A percentile compares a stretch with the other conserved stretches of the same genome.
These are phyloP conservation scores for Botryotinia narcissicola DNA, from an alignment of 2,329 filamentous ascomycete species.

Conservation along the genomic window DNA sequence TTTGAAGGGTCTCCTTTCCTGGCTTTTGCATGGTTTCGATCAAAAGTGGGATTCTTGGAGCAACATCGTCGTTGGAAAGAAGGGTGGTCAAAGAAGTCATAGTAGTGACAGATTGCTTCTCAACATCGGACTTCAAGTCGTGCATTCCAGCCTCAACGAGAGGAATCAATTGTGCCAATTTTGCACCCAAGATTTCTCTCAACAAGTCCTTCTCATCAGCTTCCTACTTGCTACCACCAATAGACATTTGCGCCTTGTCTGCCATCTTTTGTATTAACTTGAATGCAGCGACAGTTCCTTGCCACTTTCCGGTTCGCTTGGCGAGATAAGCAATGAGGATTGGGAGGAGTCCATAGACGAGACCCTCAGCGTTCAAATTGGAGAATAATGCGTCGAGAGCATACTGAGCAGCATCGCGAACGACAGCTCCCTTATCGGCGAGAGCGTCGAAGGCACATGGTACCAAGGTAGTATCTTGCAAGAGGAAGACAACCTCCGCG, in stretches of 20 bases:
- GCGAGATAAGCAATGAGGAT: slow-evolving; percentile 70
- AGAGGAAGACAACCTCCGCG: slow-evolving; percentile 76
- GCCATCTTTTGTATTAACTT: slow-evolving; percentile 89
- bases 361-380: slow-evolving; percentile 74
- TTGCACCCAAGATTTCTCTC: slow-evolving; percentile 84
- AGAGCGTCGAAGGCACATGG: slow-evolving; percentile 76
- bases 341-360: slow-evolving; percentile 80
- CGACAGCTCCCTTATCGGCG: slow-evolving; percentile 83
- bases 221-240: slow-evolving; percentile 75
- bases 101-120: slow-evolving; percentile 85
- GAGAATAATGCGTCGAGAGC: slow-evolving; percentile 85
- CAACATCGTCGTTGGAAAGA: slow-evolving; percentile 94
- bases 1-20: slow-evolving; percentile 81
- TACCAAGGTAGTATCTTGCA: slow-evolving; percentile 76
- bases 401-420: slow-evolving; percentile 90
- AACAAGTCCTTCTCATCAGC: slow-evolving; percentile 85
- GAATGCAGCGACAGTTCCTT: slow-evolving; percentile 85
- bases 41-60: slow-evolving; percentile 84
- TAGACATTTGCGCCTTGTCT: slow-evolving; percentile 84
- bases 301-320: slow-evolving; percentile 92
- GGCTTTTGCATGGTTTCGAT: slow-evolving; percentile 96
- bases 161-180: slow-evolving; percentile 83
- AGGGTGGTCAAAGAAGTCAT: slow-evolving; percentile 90
- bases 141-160: slow-evolving; percentile 93
- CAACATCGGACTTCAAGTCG: slow-evolving; percentile 84